Evolutionary conservation across 202 grass and related monocot genomes (phyloP).

Genomic region (Miscanthus sacchariflorus): DNA sequence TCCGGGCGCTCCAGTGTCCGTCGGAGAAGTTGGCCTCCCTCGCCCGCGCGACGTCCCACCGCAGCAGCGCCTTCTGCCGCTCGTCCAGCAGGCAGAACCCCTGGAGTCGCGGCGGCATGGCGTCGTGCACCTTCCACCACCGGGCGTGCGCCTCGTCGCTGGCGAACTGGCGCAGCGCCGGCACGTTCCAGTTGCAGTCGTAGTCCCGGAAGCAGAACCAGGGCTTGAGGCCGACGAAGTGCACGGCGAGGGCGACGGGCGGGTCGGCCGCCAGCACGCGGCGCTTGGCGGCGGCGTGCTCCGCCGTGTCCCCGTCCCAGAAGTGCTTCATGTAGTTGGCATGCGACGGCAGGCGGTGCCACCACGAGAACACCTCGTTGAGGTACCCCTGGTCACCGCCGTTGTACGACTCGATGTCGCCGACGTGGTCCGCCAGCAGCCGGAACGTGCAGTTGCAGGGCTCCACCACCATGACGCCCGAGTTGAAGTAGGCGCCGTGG

Average conservation of each 20-base stretch:
- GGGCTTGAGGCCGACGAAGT: constrained; percentile 70
- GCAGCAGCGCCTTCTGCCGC: constrained; percentile 62
- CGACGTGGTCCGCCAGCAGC: constrained; percentile 55
- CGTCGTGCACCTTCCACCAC: constrained; percentile 74
- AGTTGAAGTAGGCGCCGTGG: constrained; percentile 58
- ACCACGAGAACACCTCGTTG: constrained; percentile 72
- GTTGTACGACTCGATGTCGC: constrained; percentile 68
- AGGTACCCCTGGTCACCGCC: constrained; percentile 79
- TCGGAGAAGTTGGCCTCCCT: constrained; percentile 70
- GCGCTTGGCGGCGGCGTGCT: constrained; percentile 39
- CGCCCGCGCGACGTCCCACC: constrained; percentile 56
- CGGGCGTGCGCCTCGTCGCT: constrained; percentile 64
- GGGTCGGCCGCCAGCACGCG: constrained; percentile 55
- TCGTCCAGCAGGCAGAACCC: constrained; percentile 54
- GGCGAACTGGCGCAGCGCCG: constrained; percentile 53
- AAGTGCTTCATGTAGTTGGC: constrained; percentile 74
- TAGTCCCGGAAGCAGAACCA: constrained; percentile 76
- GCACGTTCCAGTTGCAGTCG: constrained; percentile 77
- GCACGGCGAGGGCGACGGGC: constrained; percentile 54
- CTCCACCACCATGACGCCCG: constrained; percentile 69
- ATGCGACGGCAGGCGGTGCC: constrained; percentile 66
- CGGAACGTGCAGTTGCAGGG: constrained; percentile 66
- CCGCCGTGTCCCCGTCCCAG: constrained; percentile 41
- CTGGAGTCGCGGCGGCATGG: constrained; percentile 38
- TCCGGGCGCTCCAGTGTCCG: constrained; percentile 57